Base-by-base conservation (phyloP, 2,329 filamentous ascomycete species). In the Rutstroemia sp. region DNA sequence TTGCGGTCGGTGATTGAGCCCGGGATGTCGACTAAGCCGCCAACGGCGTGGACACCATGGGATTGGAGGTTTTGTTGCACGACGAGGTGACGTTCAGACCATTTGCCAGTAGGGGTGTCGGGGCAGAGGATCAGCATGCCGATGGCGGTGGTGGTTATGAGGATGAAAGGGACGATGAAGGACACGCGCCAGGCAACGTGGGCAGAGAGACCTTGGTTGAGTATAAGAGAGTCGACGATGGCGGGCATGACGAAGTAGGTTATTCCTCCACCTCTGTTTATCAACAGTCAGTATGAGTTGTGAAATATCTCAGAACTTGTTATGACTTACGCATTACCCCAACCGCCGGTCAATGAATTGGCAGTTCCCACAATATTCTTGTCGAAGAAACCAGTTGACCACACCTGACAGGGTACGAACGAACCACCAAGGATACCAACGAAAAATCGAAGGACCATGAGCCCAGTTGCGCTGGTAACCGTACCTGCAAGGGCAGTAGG, bases 181-280 rank as follows among this genome's bases (percentile, higher is more conserved):
- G 90, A 80, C 1, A 95, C 82, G 25, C 91, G 82, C 91, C 92
- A 96, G 2, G 91, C 87, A 39, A 83, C 79, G 63, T 88, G 83
- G 2, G 82, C 72, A 1, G 77, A 74, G 54, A 92, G 75, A 6
- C 83, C 81, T 49, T 77, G 77, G 1, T 77, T 67, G 6, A 72
- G 66, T 21, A 88, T 80, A 21, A 95, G 77, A 0, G 87, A 88
- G 71, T 95, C 87, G 71, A 87, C 94, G 57, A 96, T 85, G 5
- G 89, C 89, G 2, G 92, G 91, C 90, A 96, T 95, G 65, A 92
- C 81, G 71, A 95, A 95, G 74, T 95, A 95, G 2, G 91, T 95
- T 63, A 95, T 87, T 56, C 92, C 92, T 61, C 91, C 92, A 58
- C 92, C 91, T 25, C 53, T 55, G 12, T 23, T 19, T 5, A 9